Base-by-base conservation (phyloP, 2,329 filamentous ascomycete genomes). In the Dryadomyces sulphureus region DNA sequence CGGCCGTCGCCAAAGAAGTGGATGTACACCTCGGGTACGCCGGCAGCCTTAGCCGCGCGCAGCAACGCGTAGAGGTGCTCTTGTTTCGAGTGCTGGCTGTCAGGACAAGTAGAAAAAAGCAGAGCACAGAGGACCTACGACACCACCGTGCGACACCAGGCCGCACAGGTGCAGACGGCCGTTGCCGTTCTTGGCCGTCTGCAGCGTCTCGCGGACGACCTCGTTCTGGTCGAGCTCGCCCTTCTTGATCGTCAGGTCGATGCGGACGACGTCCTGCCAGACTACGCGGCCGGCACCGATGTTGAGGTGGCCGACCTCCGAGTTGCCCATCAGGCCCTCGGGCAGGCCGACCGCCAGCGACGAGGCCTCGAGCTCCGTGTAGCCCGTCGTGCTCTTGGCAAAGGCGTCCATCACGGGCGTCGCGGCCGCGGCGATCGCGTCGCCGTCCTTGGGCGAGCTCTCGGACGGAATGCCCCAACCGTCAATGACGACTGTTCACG, bases 1-100 rank as follows among this genome's bases (percentile, higher is more conserved):
- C 92, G 85, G 56, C 92, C 92, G 66, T 98, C 92, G 53, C 87
- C 92, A 61, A 98, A 96, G 77, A 96, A 96, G 75, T 98, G 92
- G 60, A 98, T 93, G 71, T 83, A 96, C 57, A 98, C 89, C 58
- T 96, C 73, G 55, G 89, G 86, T 30, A 98, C 77, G 41, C 77
- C 79, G 59, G 85, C 79, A 57, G 85, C 81, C 74, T 95, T 95
- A 59, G 92, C 92, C 34, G 92, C 84, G 63, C 84, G 77, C 54
- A 98, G 77, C 34, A 98, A 77, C 48, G 80, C 81, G 60, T 92
- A 84, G 49, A 98, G 74, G 64, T 98, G 92, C 52, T 83, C 82
- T 70, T 95, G 93, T 71, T 98, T 93, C 54, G 88, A 80, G 73
- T 98, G 92, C 77, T 81, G 51, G 9, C 7, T 21, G 14, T 25